phyloP scores from a whole-genome alignment of 2,329 filamentous ascomycete species.

The Fonsecaea monophora region DNA sequence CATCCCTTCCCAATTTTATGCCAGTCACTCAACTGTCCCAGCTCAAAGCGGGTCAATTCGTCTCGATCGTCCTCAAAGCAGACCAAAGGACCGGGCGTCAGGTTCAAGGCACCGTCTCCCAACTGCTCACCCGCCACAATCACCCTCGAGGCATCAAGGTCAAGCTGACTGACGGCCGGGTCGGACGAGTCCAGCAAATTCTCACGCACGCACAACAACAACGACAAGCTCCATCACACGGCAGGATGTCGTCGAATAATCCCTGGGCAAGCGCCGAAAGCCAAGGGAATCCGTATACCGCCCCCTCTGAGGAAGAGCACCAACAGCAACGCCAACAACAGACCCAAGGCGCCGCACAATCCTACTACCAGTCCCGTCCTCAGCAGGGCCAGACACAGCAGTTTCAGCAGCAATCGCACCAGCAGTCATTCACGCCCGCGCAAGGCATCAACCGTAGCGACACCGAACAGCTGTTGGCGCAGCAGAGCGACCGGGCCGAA shows the following conservation, averaged over 20 bases:
- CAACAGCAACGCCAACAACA: background rate
- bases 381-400: constrained; percentile 22
- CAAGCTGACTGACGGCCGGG: constrained; percentile 71
- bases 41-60: constrained; percentile 61
- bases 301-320: background rate
- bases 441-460: constrained; percentile 33
- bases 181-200: constrained; percentile 71
- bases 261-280: constrained; percentile 33
- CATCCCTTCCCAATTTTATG: constrained; percentile 29
- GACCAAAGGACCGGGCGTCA: constrained; percentile 77
- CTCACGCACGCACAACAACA: constrained; percentile 12
- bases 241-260: constrained; percentile 34
- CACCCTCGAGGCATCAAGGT: constrained; percentile 83
- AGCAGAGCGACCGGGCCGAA: constrained; percentile 35
- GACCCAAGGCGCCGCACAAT: constrained; percentile 41
- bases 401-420: constrained; percentile 17
- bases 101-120: constrained; percentile 69
- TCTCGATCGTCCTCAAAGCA: constrained; percentile 76
- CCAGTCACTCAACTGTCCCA: constrained; percentile 35
- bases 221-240: background rate
- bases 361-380: constrained; percentile 43
- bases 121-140: constrained; percentile 74
- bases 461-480: constrained; percentile 36
- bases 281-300: constrained; percentile 26
- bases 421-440: constrained; percentile 24